A percentile compares a stretch with the other conserved stretches of the same genome.
Evolutionary conservation across 129 eudicot genomes (phyloP).

Genomic region (Apium graveolens): DNA sequence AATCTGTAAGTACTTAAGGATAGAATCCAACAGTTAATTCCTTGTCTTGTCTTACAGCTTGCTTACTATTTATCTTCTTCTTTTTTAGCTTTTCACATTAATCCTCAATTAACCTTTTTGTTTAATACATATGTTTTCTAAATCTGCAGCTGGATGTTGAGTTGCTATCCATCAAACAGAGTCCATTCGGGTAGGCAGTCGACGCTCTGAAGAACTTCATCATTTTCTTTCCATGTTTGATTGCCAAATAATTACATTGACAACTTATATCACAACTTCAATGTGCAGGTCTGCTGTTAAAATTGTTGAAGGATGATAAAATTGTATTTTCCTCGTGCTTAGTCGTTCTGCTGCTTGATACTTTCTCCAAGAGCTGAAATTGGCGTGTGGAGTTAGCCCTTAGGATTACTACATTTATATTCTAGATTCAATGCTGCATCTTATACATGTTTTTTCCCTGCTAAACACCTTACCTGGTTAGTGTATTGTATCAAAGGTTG

Average conservation of each 20-base stretch:
- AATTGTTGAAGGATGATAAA: neutral
- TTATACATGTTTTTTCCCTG: neutral
- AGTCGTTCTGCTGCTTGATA: neutral
- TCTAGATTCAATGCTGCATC: neutral
- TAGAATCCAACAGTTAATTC: too few relatives aligned
- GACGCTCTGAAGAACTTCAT: neutral
- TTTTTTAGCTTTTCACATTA: neutral
- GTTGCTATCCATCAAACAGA: conserved; percentile 82
- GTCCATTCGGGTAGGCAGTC: conserved; percentile 75
- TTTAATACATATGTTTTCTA: neutral
- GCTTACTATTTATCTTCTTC: neutral
- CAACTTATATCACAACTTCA: neutral
- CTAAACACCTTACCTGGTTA: neutral
- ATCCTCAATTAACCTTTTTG: neutral
- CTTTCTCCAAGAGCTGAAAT: neutral
- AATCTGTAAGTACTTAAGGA: too few relatives aligned
- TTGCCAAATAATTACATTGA: neutral
- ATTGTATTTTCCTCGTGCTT: neutral
- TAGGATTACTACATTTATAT: neutral
- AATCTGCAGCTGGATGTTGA: conserved; percentile 78
- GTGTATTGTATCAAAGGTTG: neutral
- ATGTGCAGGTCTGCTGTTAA: conserved; percentile 1
- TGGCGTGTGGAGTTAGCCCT: neutral
- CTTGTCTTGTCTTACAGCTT: too few relatives aligned
- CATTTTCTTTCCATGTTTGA: neutral